Evolutionary conservation across 495 filamentous ascomycete species (phyloP).

Genomic region (Aspergillus sparsus): DNA sequence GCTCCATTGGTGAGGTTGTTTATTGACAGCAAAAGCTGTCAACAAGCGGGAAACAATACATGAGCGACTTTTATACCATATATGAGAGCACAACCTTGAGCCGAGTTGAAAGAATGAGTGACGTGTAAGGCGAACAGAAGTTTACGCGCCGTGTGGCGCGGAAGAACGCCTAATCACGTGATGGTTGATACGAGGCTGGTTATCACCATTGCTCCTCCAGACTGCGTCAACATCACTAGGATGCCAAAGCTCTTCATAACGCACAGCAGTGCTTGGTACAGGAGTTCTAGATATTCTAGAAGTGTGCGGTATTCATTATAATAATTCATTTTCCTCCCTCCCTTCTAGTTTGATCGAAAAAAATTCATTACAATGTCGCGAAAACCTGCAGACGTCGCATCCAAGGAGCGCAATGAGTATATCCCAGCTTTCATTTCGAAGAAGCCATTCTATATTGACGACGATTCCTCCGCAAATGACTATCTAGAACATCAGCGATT

Average conservation of each 20-base stretch:
- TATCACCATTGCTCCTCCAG: background rate
- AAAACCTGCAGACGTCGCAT: slow-evolving; percentile 52
- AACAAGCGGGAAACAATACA: slow-evolving; percentile 31
- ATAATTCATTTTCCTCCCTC: background rate
- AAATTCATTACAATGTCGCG: slow-evolving; percentile 48
- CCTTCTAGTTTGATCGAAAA: background rate
- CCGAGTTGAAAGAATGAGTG: too few relatives aligned
- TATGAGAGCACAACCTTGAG: too few relatives aligned
- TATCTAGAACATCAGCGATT: slow-evolving; percentile 98
- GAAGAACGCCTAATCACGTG: slow-evolving; percentile 41
- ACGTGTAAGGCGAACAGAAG: slow-evolving; percentile 5
- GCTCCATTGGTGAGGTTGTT: slow-evolving; percentile 51
- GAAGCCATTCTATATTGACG: slow-evolving; percentile 93
- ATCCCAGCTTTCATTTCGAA: slow-evolving; percentile 98
- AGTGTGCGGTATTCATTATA: background rate
- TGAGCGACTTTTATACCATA: slow-evolving; percentile 16
- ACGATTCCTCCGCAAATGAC: slow-evolving; percentile 74
- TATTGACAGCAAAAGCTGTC: slow-evolving; percentile 28
- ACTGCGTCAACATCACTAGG: too few relatives aligned
- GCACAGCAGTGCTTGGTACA: slow-evolving; percentile 15
- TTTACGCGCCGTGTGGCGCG: slow-evolving; percentile 28
- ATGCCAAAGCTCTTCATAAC: background rate
- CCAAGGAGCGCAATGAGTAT: slow-evolving; percentile 93
- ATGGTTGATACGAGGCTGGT: background rate
- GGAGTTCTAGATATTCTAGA: too few relatives aligned